phyloP scores from a whole-genome alignment of 176 grass and related monocot species.

The Thinopyrum elongatum region DNA sequence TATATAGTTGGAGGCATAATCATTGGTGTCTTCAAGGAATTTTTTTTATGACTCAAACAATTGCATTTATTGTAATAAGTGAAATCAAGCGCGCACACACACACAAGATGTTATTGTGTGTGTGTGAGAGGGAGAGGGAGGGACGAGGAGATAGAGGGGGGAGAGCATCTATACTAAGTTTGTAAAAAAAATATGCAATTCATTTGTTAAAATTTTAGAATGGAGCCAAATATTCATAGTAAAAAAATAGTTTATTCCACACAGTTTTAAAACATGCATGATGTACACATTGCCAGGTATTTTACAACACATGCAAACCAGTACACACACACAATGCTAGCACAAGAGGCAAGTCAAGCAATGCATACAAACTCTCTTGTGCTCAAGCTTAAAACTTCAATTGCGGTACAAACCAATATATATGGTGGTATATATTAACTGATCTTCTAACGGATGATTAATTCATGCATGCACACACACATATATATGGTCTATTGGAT shows the following conservation, averaged over 20 bases:
- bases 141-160: too few species aligned
- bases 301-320: background rate
- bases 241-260: slow-evolving; percentile 4
- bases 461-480: background rate
- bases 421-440: background rate
- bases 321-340: background rate
- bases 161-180: too few species aligned
- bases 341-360: background rate
- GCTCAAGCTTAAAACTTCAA: background rate
- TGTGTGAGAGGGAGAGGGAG: too few species aligned
- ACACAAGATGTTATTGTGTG: too few species aligned
- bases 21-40: too few species aligned
- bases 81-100: too few species aligned
- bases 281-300: background rate
- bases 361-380: background rate
- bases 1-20: too few species aligned
- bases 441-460: background rate
- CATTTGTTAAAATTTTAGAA: too few species aligned
- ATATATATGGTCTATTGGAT: too few species aligned
- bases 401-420: background rate
- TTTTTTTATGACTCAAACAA: too few species aligned
- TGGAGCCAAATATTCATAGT: background rate
- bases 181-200: background rate
- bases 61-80: too few species aligned
- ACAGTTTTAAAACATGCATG: background rate